Evolutionary conservation across 1,139 yeast species (phyloP), one percentile per base, ranked within the genome.

Genomic region (Kodamaea arcana): DNA sequence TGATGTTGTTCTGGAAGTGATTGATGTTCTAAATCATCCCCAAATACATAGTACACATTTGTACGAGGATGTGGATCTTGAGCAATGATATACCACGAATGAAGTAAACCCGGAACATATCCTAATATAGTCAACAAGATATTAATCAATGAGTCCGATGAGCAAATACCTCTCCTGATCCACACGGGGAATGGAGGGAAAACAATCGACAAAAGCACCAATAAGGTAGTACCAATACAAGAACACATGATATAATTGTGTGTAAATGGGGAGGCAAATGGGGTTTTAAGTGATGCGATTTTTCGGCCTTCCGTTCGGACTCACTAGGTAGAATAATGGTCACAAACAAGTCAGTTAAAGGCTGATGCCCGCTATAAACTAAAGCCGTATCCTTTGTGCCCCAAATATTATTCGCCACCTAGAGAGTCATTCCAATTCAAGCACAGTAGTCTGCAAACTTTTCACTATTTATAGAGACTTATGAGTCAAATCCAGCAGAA

Each of bases 151-250:
- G 81, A 47, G 50, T 83, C 94, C 24, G 80, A 78, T 4, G 87
- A 75, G 48, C 75, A 75, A 47, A 82, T 57, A 1, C 95, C 95
- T 44, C 88, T 67, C 58, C 85, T 85, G 45, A 86, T 61, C 44
- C 81, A 72, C 20, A 87, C 95, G 9, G 95, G 90, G 23, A 86
- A 63, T 4, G 94, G 94, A 4, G 96, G 96, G 34, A 85, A 25
- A 13, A 25, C 15, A 11, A 25, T 25, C 11, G 28, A 53, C 52
- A 37, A 8, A 20, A n/a, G 22, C 15, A 25, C 28, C 28, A 25
- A 25, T 12, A 25, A 25, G 17, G 17, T 13, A 17, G 12, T 25
- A 14, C 12, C 17, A 13, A 25, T 4, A 15, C 28, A 25, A 15
- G 15, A 25, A 17, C 28, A 25, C 28, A 25, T 25, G 17, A 10